phyloP scores from a whole-genome alignment of 352 stramenopile genomes.

The Blastocystis sp. region DNA sequence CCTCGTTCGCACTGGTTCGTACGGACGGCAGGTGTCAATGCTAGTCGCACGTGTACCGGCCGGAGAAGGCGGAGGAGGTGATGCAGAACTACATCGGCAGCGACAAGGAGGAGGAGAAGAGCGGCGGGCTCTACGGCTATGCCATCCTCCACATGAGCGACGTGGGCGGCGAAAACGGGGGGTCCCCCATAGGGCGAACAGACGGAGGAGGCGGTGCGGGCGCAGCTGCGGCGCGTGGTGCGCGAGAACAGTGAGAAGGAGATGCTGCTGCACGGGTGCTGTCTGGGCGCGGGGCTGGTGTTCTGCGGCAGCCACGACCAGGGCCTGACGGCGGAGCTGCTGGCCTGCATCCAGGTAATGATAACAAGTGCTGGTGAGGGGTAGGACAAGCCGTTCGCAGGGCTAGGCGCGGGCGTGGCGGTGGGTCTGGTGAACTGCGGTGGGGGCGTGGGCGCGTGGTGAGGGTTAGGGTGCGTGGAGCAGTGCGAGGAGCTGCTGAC shows the following conservation, averaged over 20 bases:
- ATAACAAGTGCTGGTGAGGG: slow-evolving; percentile 82
- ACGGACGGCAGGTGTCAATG: slow-evolving; percentile 69
- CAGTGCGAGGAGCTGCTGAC: slow-evolving; percentile 76
- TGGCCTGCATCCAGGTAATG: slow-evolving; percentile 79
- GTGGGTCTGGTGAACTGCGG: slow-evolving; percentile 86
- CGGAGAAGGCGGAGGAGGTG: slow-evolving; percentile 92
- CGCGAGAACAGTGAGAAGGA: slow-evolving; percentile 82
- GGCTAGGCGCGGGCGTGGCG: slow-evolving; percentile 91
- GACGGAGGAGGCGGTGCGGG: background rate
- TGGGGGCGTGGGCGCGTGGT: slow-evolving; percentile 45
- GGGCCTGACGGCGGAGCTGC: slow-evolving; percentile 25
- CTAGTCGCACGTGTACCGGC: slow-evolving; percentile 90
- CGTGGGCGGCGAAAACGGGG: slow-evolving; percentile 74
- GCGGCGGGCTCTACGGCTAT: slow-evolving; percentile 86
- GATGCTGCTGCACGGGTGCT: slow-evolving; percentile 93
- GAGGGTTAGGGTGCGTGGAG: slow-evolving; percentile 74
- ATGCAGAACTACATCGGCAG: slow-evolving; percentile 79
- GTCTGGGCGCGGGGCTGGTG: slow-evolving; percentile 91
- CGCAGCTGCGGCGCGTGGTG: background rate
- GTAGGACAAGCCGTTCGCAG: slow-evolving; percentile 92
- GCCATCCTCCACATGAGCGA: slow-evolving; percentile 76
- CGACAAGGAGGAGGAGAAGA: slow-evolving; percentile 87
- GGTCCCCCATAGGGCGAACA: background rate
- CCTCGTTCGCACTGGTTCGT: slow-evolving; percentile 95
- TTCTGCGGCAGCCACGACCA: slow-evolving; percentile 70